phyloP scores from a whole-genome alignment of 1,284 basidiomycete species.

The Cutaneotrichosporon cavernicola region DNA sequence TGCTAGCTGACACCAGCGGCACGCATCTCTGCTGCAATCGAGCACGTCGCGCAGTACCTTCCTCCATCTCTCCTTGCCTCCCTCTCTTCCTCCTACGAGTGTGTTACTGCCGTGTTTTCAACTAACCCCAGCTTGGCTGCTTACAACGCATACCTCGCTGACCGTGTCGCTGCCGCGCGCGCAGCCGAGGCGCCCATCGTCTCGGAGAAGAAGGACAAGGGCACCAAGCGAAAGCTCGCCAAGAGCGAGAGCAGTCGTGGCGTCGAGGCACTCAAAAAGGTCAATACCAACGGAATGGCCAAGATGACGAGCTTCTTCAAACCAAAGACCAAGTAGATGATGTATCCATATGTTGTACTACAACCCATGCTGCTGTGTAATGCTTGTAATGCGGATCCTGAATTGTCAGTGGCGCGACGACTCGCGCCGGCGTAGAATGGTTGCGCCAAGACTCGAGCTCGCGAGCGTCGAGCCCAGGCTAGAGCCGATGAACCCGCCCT shows the following conservation, averaged over 20 bases:
- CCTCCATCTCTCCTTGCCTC: constrained; percentile 20
- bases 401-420: not conserved
- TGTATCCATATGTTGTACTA: constrained; percentile 12
- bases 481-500: not conserved
- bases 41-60: constrained; percentile 41
- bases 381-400: not conserved
- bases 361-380: constrained; percentile 2
- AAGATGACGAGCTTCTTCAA: constrained; percentile 52
- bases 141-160: constrained; percentile 34
- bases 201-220: constrained; percentile 24
- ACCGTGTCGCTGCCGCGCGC: constrained; percentile 34
- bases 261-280: constrained; percentile 49
- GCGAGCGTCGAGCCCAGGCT: not conserved
- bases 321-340: constrained; percentile 32
- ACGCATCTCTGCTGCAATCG: constrained; percentile 31
- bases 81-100: constrained; percentile 34
- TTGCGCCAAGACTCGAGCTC: constrained; percentile 8
- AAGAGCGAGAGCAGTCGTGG: constrained; percentile 36
- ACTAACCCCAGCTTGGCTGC: constrained; percentile 30
- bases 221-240: constrained; percentile 31
- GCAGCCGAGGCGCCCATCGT: constrained; percentile 34
- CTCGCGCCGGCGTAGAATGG: not conserved
- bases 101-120: constrained; percentile 11
- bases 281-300: constrained; percentile 47
- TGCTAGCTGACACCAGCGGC: constrained; percentile 30